These are phyloP conservation scores for Ustilago trichophora DNA, from an alignment of 1,284 basidiomycete species.

Conservation along the genomic window DNA sequence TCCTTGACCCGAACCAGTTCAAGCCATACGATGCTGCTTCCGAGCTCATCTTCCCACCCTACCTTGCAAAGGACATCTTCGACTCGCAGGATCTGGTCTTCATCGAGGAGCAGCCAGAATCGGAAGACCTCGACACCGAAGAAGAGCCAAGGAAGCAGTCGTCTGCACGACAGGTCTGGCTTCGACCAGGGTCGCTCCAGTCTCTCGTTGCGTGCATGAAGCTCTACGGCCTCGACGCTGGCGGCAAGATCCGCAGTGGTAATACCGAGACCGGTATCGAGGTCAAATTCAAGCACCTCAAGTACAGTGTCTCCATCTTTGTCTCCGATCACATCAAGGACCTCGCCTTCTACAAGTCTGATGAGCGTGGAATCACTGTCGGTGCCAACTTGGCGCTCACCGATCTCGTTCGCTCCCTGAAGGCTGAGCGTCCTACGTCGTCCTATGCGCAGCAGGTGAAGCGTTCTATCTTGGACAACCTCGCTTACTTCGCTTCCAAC, in stretches of 20 bases:
- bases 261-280: constrained; percentile 61
- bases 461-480: constrained; percentile 48
- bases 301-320: constrained; percentile 62
- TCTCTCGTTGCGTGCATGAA: constrained; percentile 48
- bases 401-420: constrained; percentile 42
- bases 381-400: constrained; percentile 62
- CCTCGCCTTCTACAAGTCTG: constrained; percentile 38
- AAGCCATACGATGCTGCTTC: constrained; percentile 62
- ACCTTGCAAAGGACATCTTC: constrained; percentile 54
- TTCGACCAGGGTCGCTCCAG: constrained; percentile 52
- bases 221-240: constrained; percentile 29
- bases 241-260: constrained; percentile 57
- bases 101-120: constrained; percentile 37
- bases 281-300: constrained; percentile 56
- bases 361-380: constrained; percentile 49
- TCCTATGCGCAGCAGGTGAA: constrained; percentile 46
- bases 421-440: constrained; percentile 30
- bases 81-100: constrained; percentile 54
- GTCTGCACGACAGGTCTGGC: constrained; percentile 47
- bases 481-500: constrained; percentile 64
- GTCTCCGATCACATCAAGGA: constrained; percentile 58
- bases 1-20: constrained; percentile 34
- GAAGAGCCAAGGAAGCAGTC: constrained; percentile 5
- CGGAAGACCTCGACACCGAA: constrained; percentile 32
- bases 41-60: constrained; percentile 67